Evolutionary conservation across 495 filamentous ascomycete species (phyloP).

Genomic region (Daldinia caldariorum): DNA sequence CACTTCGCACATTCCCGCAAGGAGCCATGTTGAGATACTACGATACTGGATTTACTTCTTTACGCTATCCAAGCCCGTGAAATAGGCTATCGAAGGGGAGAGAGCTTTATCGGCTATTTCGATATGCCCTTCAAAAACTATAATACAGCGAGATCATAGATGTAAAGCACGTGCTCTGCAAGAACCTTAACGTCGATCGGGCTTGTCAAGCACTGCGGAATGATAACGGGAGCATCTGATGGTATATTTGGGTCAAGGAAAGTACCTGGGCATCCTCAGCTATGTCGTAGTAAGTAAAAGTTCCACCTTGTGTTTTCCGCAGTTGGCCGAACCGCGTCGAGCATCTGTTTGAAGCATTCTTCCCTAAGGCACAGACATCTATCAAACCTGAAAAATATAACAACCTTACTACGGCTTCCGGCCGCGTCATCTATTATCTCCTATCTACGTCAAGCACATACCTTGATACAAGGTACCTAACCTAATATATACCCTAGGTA

Average conservation of each 20-base stretch:
- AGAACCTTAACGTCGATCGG: background rate
- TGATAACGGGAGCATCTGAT: background rate
- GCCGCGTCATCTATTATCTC: too few relatives aligned
- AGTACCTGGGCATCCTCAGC: background rate
- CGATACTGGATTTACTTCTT: background rate
- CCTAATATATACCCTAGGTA: too few relatives aligned
- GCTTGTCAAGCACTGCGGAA: background rate
- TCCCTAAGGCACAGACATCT: background rate
- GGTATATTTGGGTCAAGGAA: background rate
- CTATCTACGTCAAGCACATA: too few relatives aligned
- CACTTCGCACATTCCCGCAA: background rate
- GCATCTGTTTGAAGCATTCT: background rate
- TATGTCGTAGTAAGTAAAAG: background rate
- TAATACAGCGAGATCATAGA: background rate
- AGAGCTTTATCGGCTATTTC: background rate
- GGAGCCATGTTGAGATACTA: background rate
- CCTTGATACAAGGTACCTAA: too few relatives aligned
- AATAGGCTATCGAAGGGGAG: background rate
- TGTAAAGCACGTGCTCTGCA: background rate
- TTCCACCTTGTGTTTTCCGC: too few relatives aligned
- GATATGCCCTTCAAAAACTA: background rate
- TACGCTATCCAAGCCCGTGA: background rate
- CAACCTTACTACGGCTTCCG: too few relatives aligned
- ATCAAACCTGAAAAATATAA: too few relatives aligned
- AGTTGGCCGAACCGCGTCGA: background rate